A percentile compares a stretch with the other conserved stretches of the same genome.
phyloP scores from a whole-genome alignment of 257 asterid species.

The Solanum megistacrolobum region DNA sequence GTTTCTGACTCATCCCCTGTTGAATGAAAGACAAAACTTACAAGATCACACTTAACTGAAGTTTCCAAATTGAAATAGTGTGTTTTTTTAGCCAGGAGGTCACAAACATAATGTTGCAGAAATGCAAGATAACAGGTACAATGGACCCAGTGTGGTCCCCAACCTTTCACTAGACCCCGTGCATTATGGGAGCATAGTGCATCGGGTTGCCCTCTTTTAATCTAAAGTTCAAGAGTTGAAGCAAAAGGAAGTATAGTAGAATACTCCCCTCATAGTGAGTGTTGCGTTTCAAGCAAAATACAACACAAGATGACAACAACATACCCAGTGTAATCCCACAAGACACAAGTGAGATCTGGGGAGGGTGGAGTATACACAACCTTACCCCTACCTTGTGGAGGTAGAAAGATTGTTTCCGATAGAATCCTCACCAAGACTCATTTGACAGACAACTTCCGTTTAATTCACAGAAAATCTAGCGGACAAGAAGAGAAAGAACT shows the following conservation, averaged over 20 bases:
- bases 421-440: background rate
- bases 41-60: background rate
- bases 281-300: background rate
- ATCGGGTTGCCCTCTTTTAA: background rate
- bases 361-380: background rate
- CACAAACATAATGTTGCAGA: background rate
- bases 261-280: background rate
- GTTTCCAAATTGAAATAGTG: background rate
- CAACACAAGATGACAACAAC: background rate
- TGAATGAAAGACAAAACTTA: background rate
- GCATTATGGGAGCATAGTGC: background rate
- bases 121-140: background rate
- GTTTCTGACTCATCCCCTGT: constrained; percentile 71
- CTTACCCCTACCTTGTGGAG: background rate
- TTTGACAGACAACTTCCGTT: background rate
- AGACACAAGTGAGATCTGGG: background rate
- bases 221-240: background rate
- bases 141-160: background rate
- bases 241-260: background rate
- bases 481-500: background rate
- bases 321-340: background rate
- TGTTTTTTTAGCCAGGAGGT: background rate
- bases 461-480: background rate
- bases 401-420: background rate
- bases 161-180: background rate